These are phyloP conservation scores for Neurospora sp. DNA, from an alignment of 2,329 filamentous ascomycete genomes.

Conservation along the genomic window DNA sequence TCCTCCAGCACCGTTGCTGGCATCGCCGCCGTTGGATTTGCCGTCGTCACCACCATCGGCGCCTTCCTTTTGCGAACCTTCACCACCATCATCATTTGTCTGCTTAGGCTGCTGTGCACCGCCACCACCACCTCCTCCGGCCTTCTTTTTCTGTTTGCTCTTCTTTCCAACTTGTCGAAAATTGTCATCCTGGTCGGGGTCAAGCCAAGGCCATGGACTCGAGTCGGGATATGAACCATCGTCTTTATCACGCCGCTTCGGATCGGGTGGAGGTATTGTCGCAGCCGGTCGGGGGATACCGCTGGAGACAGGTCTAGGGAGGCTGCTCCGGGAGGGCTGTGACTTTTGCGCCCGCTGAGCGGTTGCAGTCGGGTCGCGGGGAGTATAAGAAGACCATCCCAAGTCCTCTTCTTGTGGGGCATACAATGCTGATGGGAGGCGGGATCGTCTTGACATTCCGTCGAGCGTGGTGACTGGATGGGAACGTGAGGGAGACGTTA, in stretches of 20 bases:
- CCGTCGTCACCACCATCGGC: conserved; percentile 24
- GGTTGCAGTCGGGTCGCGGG: not conserved
- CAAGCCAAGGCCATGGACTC: conserved; percentile 36
- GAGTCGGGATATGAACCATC: conserved; percentile 26
- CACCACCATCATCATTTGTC: conserved; percentile 29
- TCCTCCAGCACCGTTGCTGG: conserved; percentile 18
- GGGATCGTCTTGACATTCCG: not conserved
- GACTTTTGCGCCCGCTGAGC: not conserved
- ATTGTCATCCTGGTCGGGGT: conserved; percentile 46
- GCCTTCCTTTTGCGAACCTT: conserved; percentile 26
- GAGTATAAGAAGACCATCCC: not conserved
- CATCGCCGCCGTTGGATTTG: conserved; percentile 23
- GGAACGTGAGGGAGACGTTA: not conserved
- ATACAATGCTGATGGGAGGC: not conserved
- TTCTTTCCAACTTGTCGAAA: conserved; percentile 46
- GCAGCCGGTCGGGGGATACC: not conserved
- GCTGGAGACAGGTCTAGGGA: not conserved
- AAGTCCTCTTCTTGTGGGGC: not conserved
- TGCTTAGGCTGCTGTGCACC: conserved; percentile 3
- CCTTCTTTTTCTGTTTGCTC: conserved; percentile 44
- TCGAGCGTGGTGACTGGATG: not conserved
- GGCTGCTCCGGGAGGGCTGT: not conserved
- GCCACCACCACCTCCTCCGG: conserved; percentile 28
- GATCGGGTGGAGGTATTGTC: not conserved
- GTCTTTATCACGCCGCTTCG: not conserved